Evolutionary conservation across 2,329 filamentous ascomycete genomes (phyloP).

Genomic region (Penicillium italicum): DNA sequence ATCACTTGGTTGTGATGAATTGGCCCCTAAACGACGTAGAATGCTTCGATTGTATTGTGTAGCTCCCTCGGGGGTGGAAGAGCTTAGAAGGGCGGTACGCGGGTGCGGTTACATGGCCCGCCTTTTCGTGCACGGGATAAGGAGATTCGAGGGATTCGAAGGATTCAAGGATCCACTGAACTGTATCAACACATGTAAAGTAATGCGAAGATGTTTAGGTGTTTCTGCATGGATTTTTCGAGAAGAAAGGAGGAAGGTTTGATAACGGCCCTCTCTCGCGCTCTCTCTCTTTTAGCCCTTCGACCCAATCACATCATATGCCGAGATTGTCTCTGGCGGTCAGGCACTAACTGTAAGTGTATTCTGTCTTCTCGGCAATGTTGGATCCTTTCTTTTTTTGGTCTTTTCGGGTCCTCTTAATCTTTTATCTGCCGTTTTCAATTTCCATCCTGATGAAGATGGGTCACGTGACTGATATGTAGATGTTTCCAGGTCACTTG

Average conservation of each 20-base stretch:
- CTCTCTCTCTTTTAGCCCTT: background rate
- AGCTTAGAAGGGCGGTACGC: conserved; percentile 7
- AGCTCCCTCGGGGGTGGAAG: conserved; percentile 8
- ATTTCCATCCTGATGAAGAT: background rate
- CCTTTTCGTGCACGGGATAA: conserved; percentile 20
- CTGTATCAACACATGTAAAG: background rate
- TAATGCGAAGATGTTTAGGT: background rate
- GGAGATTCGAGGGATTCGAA: conserved; percentile 5
- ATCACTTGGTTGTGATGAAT: background rate
- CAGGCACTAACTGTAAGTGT: conserved; percentile 1
- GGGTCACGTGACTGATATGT: background rate
- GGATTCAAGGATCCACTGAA: background rate
- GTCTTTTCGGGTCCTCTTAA: background rate
- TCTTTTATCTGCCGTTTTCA: background rate
- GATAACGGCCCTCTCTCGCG: background rate
- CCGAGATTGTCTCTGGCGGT: conserved; percentile 5
- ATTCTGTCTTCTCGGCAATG: background rate
- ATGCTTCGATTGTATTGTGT: background rate
- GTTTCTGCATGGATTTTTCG: conserved; percentile 1
- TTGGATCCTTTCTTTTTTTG: background rate
- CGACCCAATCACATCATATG: conserved; percentile 8
- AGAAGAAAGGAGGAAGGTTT: background rate
- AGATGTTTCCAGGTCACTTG: background rate
- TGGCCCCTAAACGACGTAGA: background rate
- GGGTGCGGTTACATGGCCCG: conserved; percentile 20